phyloP scores from a whole-genome alignment of 192 early-diverging fungal species.

The Backusella mclennaniae region DNA sequence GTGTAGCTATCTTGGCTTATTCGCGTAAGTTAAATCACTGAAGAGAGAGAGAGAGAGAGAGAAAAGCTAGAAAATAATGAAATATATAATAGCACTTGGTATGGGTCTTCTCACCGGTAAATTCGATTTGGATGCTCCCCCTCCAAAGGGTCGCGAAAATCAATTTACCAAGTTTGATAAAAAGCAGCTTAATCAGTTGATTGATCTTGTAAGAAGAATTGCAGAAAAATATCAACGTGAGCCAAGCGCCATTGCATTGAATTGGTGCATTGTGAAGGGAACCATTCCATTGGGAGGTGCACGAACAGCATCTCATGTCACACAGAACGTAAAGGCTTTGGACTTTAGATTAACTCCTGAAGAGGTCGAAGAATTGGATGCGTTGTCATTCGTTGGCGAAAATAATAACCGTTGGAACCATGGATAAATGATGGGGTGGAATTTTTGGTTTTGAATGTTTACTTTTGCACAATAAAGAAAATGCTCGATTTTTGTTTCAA shows the following conservation, averaged over 20 bases:
- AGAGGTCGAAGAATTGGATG: conserved; percentile 43
- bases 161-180: not conserved
- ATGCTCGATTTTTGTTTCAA: too few relatives aligned
- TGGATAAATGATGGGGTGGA: conserved; percentile 28
- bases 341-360: conserved; percentile 43
- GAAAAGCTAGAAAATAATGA: not conserved
- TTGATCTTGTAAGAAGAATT: conserved; percentile 1
- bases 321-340: conserved; percentile 40
- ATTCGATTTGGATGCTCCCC: conserved; percentile 4
- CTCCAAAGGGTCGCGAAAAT: not conserved
- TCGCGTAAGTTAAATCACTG: conserved; percentile 59
- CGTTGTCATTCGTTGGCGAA: conserved; percentile 33
- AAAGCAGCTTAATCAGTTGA: conserved; percentile 1
- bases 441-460: not conserved
- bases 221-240: conserved; percentile 12
- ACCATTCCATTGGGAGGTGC: conserved; percentile 49
- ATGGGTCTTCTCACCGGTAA: conserved; percentile 21
- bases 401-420: conserved; percentile 41
- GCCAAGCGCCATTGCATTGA: conserved; percentile 40
- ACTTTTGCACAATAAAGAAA: not conserved
- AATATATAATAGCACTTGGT: conserved; percentile 5
- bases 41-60: not conserved
- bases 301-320: conserved; percentile 41
- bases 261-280: conserved; percentile 46
- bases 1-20: conserved; percentile 71